phyloP scores from a whole-genome alignment of 768 basidiomycete species.

The Suillus americanus region DNA sequence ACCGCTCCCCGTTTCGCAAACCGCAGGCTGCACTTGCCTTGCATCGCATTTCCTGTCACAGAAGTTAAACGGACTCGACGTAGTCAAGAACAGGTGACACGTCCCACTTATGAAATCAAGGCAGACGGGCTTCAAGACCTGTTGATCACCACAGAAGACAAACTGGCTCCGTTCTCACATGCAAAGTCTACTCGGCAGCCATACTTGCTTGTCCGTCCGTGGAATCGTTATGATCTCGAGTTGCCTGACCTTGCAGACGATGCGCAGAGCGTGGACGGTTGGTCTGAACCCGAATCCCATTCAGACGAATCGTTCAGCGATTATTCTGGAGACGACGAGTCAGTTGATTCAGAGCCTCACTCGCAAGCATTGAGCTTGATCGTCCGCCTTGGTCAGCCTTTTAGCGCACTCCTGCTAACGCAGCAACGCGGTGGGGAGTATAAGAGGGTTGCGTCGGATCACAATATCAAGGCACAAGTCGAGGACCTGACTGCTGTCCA shows the following conservation, averaged over 20 bases:
- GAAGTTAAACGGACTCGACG: background rate
- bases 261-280: background rate
- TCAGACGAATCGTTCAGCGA: background rate
- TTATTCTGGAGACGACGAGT: background rate
- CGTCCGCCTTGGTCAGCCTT: constrained; percentile 1
- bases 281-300: background rate
- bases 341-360: background rate
- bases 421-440: background rate
- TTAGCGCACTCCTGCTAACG: background rate
- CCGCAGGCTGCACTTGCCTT: background rate
- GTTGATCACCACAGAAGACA: background rate
- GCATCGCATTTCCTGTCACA: background rate
- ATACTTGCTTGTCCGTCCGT: background rate
- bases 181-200: background rate
- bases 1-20: background rate
- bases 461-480: background rate
- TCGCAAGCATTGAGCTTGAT: background rate
- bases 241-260: background rate
- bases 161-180: background rate
- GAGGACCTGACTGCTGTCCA: background rate
- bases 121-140: background rate
- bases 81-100: background rate
- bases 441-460: background rate
- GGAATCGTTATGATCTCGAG: background rate
- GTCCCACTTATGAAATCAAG: background rate